phyloP scores from a whole-genome alignment of 768 basidiomycete genomes.

The Suillus alpinus region DNA sequence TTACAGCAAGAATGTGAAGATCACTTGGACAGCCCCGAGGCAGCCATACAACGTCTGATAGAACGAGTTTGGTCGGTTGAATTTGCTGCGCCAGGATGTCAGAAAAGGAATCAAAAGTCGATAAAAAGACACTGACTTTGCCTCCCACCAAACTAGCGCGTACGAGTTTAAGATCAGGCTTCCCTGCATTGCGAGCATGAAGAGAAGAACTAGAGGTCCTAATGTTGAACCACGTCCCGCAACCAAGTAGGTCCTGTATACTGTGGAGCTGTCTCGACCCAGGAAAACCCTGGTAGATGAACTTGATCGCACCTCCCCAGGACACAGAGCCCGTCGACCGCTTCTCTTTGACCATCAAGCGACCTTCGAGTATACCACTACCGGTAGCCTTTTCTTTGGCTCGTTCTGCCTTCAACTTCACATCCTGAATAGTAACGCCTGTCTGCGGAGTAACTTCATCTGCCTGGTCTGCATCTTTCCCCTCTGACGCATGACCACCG shows the following conservation, averaged over 20 bases:
- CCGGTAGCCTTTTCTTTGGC: constrained; percentile 41
- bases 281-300: neutral
- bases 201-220: constrained; percentile 46
- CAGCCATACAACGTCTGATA: constrained; percentile 65
- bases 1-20: constrained; percentile 58
- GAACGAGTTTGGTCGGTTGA: constrained; percentile 48
- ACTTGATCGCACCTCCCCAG: constrained; percentile 36
- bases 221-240: constrained; percentile 54
- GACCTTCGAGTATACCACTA: constrained; percentile 62
- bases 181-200: constrained; percentile 57
- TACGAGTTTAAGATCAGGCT: constrained; percentile 62
- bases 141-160: constrained; percentile 72
- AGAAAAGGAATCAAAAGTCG: neutral
- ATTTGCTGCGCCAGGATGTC: constrained; percentile 33
- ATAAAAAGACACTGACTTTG: constrained; percentile 38
- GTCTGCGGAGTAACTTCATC: constrained; percentile 12
- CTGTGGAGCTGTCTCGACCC: constrained; percentile 26
- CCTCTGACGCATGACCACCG: constrained; percentile 44
- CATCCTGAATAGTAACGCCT: constrained; percentile 28
- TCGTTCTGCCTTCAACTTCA: constrained; percentile 36
- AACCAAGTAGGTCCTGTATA: constrained; percentile 56
- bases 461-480: constrained; percentile 30
- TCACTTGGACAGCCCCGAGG: constrained; percentile 55
- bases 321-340: constrained; percentile 63
- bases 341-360: constrained; percentile 62